A percentile compares a stretch with the other conserved stretches of the same genome.
These are phyloP conservation scores for Tricholoma terreum DNA, from an alignment of 768 basidiomycete species.

Conservation along the genomic window DNA sequence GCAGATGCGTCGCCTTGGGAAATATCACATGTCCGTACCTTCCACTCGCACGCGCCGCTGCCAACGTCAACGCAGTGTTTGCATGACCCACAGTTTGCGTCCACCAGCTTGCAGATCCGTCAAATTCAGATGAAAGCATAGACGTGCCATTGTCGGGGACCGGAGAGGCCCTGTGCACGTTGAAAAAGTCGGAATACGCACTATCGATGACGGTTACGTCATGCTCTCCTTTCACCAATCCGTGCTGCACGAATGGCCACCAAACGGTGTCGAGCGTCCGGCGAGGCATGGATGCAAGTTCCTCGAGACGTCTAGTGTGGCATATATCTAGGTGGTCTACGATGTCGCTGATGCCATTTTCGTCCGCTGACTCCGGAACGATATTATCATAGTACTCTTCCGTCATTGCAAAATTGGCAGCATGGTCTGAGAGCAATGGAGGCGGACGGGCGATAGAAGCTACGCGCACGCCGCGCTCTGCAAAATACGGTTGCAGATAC, in stretches of 20 bases:
- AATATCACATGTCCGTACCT: constrained; percentile 98
- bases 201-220: constrained; percentile 92
- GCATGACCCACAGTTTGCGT: constrained; percentile 91
- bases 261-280: constrained; percentile 79
- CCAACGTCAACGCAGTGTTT: constrained; percentile 70
- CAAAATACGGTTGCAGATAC: constrained; percentile 78
- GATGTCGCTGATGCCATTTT: constrained; percentile 38
- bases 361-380: constrained; percentile 22
- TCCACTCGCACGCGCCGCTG: constrained; percentile 87
- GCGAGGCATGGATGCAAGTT: constrained; percentile 74
- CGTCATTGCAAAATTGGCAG: constrained; percentile 49
- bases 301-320: constrained; percentile 64
- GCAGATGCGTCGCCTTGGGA: constrained; percentile 82
- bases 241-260: constrained; percentile 99
- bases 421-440: constrained; percentile 34
- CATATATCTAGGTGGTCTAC: constrained; percentile 58
- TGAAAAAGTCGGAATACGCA: constrained; percentile 84
- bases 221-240: constrained; percentile 56
- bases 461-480: constrained; percentile 61
- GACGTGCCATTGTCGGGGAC: not conserved
- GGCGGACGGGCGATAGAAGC: constrained; percentile 60
- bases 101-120: constrained; percentile 98
- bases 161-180: constrained; percentile 46
- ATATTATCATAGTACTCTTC: constrained; percentile 71
- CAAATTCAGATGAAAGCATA: constrained; percentile 60